A percentile compares a stretch with the other conserved stretches of the same genome.
Conservation (phyloP, 768 basidiomycete species). For the Hydnum rufescens region DNA sequence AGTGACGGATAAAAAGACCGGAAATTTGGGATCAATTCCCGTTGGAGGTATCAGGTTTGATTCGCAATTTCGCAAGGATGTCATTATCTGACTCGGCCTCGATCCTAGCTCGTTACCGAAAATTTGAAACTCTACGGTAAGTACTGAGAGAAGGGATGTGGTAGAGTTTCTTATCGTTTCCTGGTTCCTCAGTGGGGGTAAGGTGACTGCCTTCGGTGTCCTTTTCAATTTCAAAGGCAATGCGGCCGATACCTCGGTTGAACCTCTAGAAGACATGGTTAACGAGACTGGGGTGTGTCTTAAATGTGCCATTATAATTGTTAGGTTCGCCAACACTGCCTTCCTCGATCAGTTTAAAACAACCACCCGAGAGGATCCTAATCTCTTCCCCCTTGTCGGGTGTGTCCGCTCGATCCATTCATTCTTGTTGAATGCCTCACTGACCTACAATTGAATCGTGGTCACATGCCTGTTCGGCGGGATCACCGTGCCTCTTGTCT, state of each 20-base stretch:
- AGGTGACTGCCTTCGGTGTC: conserved; percentile 63
- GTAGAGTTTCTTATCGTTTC: conserved; percentile 2
- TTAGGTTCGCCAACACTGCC: not conserved
- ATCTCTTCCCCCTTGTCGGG: conserved; percentile 62
- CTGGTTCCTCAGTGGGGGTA: conserved; percentile 31
- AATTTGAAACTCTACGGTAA: conserved; percentile 57
- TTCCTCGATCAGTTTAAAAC: conserved; percentile 21
- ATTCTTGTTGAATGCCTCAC: not conserved
- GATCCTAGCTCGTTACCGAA: conserved; percentile 36
- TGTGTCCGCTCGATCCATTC: conserved; percentile 15
- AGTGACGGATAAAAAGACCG: conserved; percentile 24
- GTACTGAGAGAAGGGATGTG: conserved; percentile 11
- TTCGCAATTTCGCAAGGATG: conserved; percentile 10
- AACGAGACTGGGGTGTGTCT: conserved; percentile 53
- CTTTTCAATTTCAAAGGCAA: conserved; percentile 61
- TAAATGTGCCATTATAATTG: not conserved
- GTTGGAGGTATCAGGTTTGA: conserved; percentile 21
- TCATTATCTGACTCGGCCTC: no score
- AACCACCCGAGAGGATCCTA: conserved; percentile 66
- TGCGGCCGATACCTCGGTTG: conserved; percentile 51
- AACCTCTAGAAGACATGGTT: conserved; percentile 52
- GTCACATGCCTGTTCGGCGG: conserved; percentile 64
- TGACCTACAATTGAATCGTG: conserved; percentile 23
- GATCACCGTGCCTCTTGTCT: conserved; percentile 36
- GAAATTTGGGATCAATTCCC: conserved; percentile 22